Conservation (phyloP, 805 yeast genomes). For the Naumovozyma castellii region DNA sequence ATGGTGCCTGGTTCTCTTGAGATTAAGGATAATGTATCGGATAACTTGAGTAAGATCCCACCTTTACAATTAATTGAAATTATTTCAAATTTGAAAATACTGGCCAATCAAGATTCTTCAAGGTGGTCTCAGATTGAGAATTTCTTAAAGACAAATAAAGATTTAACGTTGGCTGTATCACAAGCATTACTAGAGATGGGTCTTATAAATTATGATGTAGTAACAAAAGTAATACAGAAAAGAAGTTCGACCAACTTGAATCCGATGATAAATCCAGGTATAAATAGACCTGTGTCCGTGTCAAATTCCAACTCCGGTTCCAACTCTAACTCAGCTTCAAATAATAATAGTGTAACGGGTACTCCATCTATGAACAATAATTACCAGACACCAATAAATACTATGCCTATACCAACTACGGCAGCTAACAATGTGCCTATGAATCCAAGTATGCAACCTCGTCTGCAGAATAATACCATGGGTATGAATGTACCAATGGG, state of each 20-base stretch:
- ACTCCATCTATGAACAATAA: conserved; percentile 6
- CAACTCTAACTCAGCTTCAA: conserved; percentile 5
- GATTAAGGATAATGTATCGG: conserved; percentile 46
- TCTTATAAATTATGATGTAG: conserved; percentile 56
- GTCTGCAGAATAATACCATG: conserved; percentile 1
- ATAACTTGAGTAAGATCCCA: conserved; percentile 52
- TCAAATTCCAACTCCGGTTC: conserved; percentile 3
- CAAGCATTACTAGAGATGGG: conserved; percentile 75
- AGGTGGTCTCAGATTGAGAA: conserved; percentile 40
- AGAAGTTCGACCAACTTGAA: conserved; percentile 3
- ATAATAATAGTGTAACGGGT: conserved; percentile 7
- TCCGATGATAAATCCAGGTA: neutral
- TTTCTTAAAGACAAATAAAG: conserved; percentile 44
- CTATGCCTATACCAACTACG: conserved; percentile 8
- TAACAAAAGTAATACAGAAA: conserved; percentile 40
- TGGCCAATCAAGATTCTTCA: conserved; percentile 41
- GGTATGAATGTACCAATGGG: conserved; percentile 5
- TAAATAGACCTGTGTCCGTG: conserved; percentile 7
- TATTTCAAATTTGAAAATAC: conserved; percentile 53
- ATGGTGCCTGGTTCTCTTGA: conserved; percentile 36
- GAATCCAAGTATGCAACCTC: neutral
- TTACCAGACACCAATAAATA: conserved; percentile 9
- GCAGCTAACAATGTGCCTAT: conserved; percentile 2
- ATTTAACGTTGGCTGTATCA: conserved; percentile 57
- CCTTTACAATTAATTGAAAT: conserved; percentile 65